Conservation (phyloP, 495 filamentous ascomycete genomes). For the Echria macrotheca region DNA sequence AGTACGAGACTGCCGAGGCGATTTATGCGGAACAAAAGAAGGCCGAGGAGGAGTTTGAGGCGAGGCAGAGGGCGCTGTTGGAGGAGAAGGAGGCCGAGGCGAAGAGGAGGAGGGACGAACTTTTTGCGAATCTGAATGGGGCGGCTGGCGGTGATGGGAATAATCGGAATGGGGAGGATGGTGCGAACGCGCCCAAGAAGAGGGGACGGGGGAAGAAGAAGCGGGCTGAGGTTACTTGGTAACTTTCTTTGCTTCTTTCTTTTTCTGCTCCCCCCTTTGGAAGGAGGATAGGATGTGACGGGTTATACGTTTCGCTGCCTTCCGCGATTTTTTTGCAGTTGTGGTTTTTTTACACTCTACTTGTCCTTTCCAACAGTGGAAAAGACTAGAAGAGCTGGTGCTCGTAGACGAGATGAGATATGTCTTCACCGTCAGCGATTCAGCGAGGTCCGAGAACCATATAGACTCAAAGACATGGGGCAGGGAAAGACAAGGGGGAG, state of each 20-base stretch:
- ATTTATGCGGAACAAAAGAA: constrained; percentile 66
- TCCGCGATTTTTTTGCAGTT: no score
- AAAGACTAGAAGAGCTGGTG: no score
- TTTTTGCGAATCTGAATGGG: constrained; percentile 39
- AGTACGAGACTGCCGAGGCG: constrained; percentile 50
- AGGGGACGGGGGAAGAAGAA: constrained; percentile 19
- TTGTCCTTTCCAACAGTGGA: no score
- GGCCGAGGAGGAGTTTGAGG: constrained; percentile 62
- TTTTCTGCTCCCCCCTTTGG: no score
- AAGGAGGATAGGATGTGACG: no score
- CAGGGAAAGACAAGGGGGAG: not conserved
- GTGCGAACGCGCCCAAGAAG: constrained; percentile 31
- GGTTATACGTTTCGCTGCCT: no score
- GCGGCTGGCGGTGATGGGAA: constrained; percentile 25
- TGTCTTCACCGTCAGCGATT: no score
- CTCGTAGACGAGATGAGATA: no score
- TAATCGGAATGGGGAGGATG: constrained; percentile 34
- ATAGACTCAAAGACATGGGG: not conserved
- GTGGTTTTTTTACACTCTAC: no score
- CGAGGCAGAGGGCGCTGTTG: constrained; percentile 40
- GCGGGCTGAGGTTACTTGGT: not conserved
- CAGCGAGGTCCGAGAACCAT: no score
- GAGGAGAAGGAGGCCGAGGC: constrained; percentile 41
- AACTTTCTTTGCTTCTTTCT: not conserved
- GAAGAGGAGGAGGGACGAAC: constrained; percentile 49